Evolutionary conservation across 2,329 filamentous ascomycete genomes (phyloP).

Genomic region (Colletotrichum sp.): DNA sequence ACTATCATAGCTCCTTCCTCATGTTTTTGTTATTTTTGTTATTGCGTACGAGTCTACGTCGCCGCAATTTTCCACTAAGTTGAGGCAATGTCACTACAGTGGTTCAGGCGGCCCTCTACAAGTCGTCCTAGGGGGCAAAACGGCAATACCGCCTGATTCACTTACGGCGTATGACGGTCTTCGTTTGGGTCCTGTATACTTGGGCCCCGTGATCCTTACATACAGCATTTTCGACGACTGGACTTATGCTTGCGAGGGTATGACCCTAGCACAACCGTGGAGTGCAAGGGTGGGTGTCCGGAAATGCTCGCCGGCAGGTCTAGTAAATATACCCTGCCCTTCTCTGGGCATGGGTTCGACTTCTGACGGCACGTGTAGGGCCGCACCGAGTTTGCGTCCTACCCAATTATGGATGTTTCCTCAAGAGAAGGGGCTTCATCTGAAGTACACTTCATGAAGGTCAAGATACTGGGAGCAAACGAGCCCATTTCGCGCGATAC

Average conservation of each 20-base stretch:
- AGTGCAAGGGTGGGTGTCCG: background rate
- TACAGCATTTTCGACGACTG: background rate
- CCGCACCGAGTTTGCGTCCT: background rate
- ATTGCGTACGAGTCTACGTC: background rate
- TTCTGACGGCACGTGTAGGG: background rate
- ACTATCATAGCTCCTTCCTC: background rate
- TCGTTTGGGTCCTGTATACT: background rate
- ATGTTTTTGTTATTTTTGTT: background rate
- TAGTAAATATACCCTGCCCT: background rate
- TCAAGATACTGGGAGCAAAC: background rate
- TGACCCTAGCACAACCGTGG: background rate
- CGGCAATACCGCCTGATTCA: background rate
- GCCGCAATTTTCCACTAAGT: background rate
- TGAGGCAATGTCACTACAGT: background rate
- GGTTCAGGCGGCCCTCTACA: background rate
- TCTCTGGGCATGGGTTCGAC: background rate
- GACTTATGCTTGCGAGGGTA: background rate
- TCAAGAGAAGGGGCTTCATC: background rate
- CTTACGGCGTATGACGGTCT: background rate
- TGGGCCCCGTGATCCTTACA: background rate
- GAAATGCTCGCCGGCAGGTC: background rate
- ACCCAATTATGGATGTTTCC: background rate
- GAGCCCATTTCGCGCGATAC: background rate
- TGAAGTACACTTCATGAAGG: background rate
- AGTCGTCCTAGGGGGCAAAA: background rate